phyloP scores from a whole-genome alignment of 805 yeast genomes.

The Vanderwaltozyma polyspora region DNA sequence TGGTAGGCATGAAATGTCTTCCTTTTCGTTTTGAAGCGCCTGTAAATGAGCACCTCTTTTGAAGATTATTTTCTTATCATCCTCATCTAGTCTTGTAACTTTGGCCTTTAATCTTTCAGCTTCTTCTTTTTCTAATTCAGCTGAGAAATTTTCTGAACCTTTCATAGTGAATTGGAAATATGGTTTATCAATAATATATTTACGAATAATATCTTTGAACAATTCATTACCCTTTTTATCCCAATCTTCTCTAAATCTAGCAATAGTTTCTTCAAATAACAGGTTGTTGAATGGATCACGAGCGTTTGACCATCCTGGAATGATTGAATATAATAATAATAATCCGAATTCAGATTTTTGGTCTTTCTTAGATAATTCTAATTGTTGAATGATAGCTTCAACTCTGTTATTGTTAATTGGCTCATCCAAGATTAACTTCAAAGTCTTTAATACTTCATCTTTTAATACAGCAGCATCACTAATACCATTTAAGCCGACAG shows the following conservation, averaged over 20 bases:
- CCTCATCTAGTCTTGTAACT: slow-evolving; percentile 35
- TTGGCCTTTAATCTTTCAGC: slow-evolving; percentile 35
- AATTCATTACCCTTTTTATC: slow-evolving; percentile 39
- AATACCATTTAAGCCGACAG: slow-evolving; percentile 78
- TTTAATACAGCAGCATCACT: slow-evolving; percentile 39
- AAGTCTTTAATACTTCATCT: slow-evolving; percentile 34
- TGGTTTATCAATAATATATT: slow-evolving; percentile 43
- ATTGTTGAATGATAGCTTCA: slow-evolving; percentile 80
- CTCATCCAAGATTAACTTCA: slow-evolving; percentile 32
- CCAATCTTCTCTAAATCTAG: slow-evolving; percentile 52
- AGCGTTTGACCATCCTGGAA: slow-evolving; percentile 80
- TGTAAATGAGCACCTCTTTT: slow-evolving; percentile 50
- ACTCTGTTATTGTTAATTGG: slow-evolving; percentile 50
- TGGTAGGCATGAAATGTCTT: slow-evolving; percentile 73
- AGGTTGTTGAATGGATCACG: slow-evolving; percentile 64
- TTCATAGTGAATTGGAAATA: slow-evolving; percentile 64
- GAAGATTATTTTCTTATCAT: slow-evolving; percentile 47
- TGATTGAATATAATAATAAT: slow-evolving; percentile 55
- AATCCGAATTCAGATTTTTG: slow-evolving; percentile 88
- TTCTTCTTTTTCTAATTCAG: slow-evolving; percentile 46
- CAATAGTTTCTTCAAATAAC: slow-evolving; percentile 51
- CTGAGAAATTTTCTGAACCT: slow-evolving; percentile 51
- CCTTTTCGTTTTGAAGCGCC: slow-evolving; percentile 52
- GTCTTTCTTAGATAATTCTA: slow-evolving; percentile 73
- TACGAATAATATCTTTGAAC: slow-evolving; percentile 48